phyloP scores from a whole-genome alignment of 2,329 filamentous ascomycete genomes.

The Fusarium scirpi region DNA sequence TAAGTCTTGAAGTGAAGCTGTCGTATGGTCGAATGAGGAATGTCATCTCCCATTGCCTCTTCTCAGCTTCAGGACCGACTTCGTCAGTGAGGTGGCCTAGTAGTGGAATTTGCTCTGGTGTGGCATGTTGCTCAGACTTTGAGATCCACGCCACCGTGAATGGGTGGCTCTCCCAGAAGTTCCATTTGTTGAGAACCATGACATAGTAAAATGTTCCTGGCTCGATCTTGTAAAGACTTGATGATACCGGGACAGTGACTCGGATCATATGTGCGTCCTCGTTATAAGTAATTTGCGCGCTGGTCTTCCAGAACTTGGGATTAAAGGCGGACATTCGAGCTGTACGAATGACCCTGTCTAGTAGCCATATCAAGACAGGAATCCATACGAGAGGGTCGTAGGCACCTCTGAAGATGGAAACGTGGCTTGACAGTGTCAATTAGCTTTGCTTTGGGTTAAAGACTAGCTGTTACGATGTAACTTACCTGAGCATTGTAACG shows the following conservation, averaged over 20 bases:
- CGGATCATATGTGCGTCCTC: constrained; percentile 56
- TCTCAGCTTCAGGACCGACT: background rate
- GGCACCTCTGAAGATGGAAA: constrained; percentile 63
- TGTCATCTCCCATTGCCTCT: constrained; percentile 44
- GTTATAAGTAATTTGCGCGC: background rate
- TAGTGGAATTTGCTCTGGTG: background rate
- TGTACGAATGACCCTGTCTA: background rate
- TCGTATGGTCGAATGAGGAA: constrained; percentile 61
- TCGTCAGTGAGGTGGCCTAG: background rate
- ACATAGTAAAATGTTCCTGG: constrained; percentile 62
- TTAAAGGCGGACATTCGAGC: background rate
- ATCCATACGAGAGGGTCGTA: constrained; percentile 54
- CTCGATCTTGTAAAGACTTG: constrained; percentile 49
- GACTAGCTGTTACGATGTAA: accelerated
- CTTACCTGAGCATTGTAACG: constrained; percentile 64
- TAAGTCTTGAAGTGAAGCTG: constrained; percentile 53
- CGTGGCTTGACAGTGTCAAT: constrained; percentile 52
- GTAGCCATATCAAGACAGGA: background rate
- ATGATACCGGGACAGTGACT: constrained; percentile 52
- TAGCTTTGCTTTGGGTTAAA: accelerated
- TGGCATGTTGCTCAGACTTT: background rate
- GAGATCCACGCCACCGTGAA: constrained; percentile 58
- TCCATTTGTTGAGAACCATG: constrained; percentile 53
- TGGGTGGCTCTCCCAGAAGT: constrained; percentile 62
- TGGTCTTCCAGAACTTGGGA: constrained; percentile 5